Base-by-base conservation (phyloP, 2,329 filamentous ascomycete species). In the Cryphonectria naterciae region DNA sequence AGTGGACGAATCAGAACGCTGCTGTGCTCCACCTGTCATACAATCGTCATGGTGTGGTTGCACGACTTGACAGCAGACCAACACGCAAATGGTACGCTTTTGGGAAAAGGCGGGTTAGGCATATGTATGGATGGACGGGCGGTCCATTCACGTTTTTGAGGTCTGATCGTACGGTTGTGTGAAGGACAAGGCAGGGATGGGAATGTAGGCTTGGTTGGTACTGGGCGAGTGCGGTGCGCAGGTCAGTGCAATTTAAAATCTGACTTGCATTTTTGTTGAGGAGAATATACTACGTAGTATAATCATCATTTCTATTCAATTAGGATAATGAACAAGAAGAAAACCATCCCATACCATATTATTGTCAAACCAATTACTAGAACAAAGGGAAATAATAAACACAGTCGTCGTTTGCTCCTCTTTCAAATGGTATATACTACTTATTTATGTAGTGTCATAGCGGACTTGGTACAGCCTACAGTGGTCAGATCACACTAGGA, bases 11-110 rank as follows among this genome's bases (percentile, higher is more conserved):
- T 70, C 63, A 70, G 64, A 37, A 22, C 5, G 2, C 6, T 1
- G 19, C n/a, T 25, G 17, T n/a, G 37, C 68, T 56, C 70, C 70
- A 70, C 70, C 58, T 28, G 56, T 72, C 68, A 68, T 39, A 52
- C 70, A 70, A 71, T 64, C 22, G 22, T 10, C 52, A 39, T 39
- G 62, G 62, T 54, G 15, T 49, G 37, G 63, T 72, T 70, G 70
- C 70, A 65, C 60, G 70, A 67, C 70, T 28, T 70, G 65, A 70
- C 68, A 72, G 71, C 68, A 70, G 71, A 72, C 65, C 37, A 65
- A 65, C 68, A 66, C 67, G 68, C 64, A 61, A 32, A 49, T 32
- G 41, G 32, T 67, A 54, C 46, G n/a, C 28, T 68, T 60, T 46
- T 32, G 32, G 37, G 19, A 56, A 46, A 52, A 35, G 39, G 37